These are phyloP conservation scores for Chalciporus chontae DNA, from an alignment of 768 basidiomycete species.

Conservation along the genomic window DNA sequence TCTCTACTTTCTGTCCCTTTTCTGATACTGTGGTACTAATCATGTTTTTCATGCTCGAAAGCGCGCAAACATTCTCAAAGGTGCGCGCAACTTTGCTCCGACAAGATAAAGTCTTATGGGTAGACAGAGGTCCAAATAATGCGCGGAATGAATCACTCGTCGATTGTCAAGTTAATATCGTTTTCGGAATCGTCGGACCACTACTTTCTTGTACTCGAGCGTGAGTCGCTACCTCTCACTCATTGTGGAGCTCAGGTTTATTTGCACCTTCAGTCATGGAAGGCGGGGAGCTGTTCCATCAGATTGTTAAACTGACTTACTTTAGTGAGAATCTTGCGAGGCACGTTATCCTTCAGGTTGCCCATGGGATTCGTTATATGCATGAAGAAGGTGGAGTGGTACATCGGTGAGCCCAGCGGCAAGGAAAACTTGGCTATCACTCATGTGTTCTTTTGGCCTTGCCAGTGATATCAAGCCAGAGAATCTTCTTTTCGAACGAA, in stretches of 20 bases:
- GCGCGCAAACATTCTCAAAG: slow-evolving; percentile 98
- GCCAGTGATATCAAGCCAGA: slow-evolving; percentile 94
- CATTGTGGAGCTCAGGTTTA: slow-evolving; percentile 8
- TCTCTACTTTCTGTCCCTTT: slow-evolving; percentile 17
- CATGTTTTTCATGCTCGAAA: slow-evolving; percentile 33
- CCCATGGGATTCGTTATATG: slow-evolving; percentile 88
- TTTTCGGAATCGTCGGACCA: slow-evolving; percentile 92
- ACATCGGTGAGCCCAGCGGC: slow-evolving; percentile 56
- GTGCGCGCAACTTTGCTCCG: slow-evolving; percentile 30
- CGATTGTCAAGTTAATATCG: slow-evolving; percentile 85
- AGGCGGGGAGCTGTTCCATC: slow-evolving; percentile 97
- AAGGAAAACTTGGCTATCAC: not conserved
- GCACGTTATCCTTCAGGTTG: slow-evolving; percentile 96
- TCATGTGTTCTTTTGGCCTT: not conserved
- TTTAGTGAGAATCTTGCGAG: slow-evolving; percentile 97
- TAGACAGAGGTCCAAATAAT: slow-evolving; percentile 95
- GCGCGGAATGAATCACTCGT: slow-evolving; percentile 90
- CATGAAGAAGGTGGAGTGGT: slow-evolving; percentile 98
- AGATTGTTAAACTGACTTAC: slow-evolving; percentile 98
- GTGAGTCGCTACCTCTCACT: slow-evolving; percentile 42
- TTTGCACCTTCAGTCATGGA: slow-evolving; percentile 69
- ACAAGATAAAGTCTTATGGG: slow-evolving; percentile 1
- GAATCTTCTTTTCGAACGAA: slow-evolving; percentile 90
- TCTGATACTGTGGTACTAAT: slow-evolving; percentile 17
- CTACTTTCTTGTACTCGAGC: slow-evolving; percentile 92